These are phyloP conservation scores for Dittrichia graveolens DNA, from an alignment of 129 eudicot genomes.

Conservation along the genomic window DNA sequence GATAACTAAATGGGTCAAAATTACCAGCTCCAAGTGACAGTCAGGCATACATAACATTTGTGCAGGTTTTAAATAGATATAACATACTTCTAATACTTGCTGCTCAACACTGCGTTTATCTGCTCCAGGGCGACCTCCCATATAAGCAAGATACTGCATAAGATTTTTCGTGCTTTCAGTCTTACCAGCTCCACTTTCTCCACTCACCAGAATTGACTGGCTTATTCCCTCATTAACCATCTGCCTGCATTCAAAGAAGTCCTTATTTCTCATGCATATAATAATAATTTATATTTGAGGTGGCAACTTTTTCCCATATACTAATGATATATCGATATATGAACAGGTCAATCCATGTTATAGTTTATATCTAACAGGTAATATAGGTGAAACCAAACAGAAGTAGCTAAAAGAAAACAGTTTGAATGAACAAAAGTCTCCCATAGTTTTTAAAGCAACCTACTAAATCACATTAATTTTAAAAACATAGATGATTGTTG, in stretches of 20 bases:
- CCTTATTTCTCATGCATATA: conserved; percentile 24
- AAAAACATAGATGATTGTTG: not conserved
- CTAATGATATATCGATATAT: not conserved
- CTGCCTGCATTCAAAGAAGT: conserved; percentile 57
- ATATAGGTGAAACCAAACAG: not conserved
- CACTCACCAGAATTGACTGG: conserved; percentile 92
- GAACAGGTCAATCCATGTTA: not conserved
- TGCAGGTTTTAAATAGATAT: not conserved
- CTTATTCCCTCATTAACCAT: conserved; percentile 77
- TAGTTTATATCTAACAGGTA: not conserved
- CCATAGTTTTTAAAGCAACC: not conserved
- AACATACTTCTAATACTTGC: conserved; percentile 82
- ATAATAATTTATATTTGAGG: not conserved
- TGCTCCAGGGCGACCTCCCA: conserved; percentile 66
- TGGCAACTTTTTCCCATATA: not conserved
- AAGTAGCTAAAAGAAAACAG: too few species aligned
- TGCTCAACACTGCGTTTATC: conserved; percentile 79
- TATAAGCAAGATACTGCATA: conserved; percentile 84
- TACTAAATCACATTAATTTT: not conserved
- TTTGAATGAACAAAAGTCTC: not conserved
- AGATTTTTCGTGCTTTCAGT: conserved; percentile 89
- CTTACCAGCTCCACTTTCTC: conserved; percentile 98
- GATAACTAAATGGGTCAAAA: conserved; percentile 7
- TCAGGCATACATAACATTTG: conserved; percentile 1
- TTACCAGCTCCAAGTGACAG: not conserved